Base-by-base conservation (phyloP, 2,329 filamentous ascomycete genomes). In the Nemania sp. region DNA sequence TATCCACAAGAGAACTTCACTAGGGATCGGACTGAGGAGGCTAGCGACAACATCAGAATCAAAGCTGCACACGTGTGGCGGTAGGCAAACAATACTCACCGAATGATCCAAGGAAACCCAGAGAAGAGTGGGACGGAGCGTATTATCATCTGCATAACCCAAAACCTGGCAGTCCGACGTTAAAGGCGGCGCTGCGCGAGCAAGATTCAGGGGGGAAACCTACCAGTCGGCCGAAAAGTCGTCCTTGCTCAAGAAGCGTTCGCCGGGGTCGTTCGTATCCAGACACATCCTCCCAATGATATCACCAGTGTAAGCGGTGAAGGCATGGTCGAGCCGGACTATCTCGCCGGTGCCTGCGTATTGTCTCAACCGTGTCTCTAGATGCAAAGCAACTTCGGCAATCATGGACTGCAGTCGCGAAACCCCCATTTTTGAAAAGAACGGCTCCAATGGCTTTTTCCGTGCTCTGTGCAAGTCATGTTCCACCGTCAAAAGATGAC, bases 211-310 rank as follows among this genome's bases (percentile, higher is more conserved):
- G 15, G 29, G n/a, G 9, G 13, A 17, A 18, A 10, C 54, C 13
- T 67, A 69, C 68, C 68, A 71, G n/a, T 67, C 63, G 1, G 66
- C 63, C 6, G 64, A 59, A 53, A 68, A 69, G 32, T 68, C 49
- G 2, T 62, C 55, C 17, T 68, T 60, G 39, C 59, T 62, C 32
- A 69, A 32, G 35, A 69, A 70, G 18, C 62, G 55, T 21, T 63
- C 63, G 3, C 58, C 42, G 3, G 50, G 56, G 10, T 65, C 62
- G 10, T 61, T 56, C 3, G 48, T 63, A 3, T 61, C 62, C 7
- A 67, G 43, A 25, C 65, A 67, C 58, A 67, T 67, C 18, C 63
- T 57, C 42, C 59, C 55, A 20, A 66, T 60, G 10, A 66, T 57
- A 35, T 66, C 65, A 13, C 65, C 62, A 1, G 65, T 56, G 34